These are phyloP conservation scores for Barbarea vulgaris DNA, from an alignment of 345 rosid genomes.

Conservation along the genomic window DNA sequence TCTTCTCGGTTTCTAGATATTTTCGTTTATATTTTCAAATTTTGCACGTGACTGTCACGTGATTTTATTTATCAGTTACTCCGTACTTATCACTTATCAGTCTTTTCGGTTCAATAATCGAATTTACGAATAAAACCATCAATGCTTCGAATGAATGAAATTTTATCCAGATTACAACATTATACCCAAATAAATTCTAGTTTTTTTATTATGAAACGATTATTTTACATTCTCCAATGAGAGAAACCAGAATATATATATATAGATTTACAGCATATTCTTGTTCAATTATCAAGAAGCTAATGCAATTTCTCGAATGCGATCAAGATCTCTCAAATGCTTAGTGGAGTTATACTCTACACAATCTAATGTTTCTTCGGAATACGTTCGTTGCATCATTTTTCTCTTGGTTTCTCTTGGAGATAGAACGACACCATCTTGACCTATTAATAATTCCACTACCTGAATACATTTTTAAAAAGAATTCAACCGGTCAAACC, in stretches of 20 bases:
- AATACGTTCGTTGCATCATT: slow-evolving; percentile 61
- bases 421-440: slow-evolving; percentile 41
- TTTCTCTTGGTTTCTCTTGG: slow-evolving; percentile 40
- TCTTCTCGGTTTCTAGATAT: neutral
- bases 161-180: neutral
- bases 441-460: slow-evolving; percentile 66
- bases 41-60: neutral
- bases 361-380: slow-evolving; percentile 62
- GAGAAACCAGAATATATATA: neutral
- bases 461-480: slow-evolving; percentile 50
- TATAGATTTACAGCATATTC: neutral
- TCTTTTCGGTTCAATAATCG: neutral
- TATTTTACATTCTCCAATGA: neutral
- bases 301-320: slow-evolving; percentile 63
- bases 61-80: neutral
- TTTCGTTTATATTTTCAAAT: neutral
- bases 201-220: neutral
- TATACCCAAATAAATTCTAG: neutral
- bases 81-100: too few relatives aligned
- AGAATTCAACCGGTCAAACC: neutral
- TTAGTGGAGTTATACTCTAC: slow-evolving; percentile 84
- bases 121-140: neutral
- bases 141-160: neutral
- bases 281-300: slow-evolving; percentile 45
- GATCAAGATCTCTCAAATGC: slow-evolving; percentile 56